Evolutionary conservation across 805 yeast species (phyloP), one percentile per base, ranked within the genome.

Genomic region (Barnettozyma siamensis): DNA sequence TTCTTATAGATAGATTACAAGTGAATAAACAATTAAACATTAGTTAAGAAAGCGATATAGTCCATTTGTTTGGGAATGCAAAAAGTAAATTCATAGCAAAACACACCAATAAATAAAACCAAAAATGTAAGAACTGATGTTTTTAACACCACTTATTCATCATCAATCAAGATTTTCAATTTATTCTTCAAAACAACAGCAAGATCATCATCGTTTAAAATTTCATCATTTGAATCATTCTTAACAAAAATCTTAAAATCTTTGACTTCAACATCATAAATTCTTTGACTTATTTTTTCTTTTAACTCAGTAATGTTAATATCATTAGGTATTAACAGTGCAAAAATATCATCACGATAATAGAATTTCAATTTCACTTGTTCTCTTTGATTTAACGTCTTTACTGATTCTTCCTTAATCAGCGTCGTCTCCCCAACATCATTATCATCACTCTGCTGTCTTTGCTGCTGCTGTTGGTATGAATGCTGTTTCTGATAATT

Each of bases 291-390:
- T 40, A 80, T 69, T 54, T 77, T 79, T 23, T 63, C 57, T 47
- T 71, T 70, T 43, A 80, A 55, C 43, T 76, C 83, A 27, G 61
- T 65, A 34, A 75, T 58, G 4, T 74, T 63, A 37, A 73, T 70
- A 45, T 64, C 67, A 12, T 66, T 54, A 26, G 78, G 77, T 30
- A 80, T 63, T 45, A 78, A 60, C 32, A 85, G 67, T 2, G 88
- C 93, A 66, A 84, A 85, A 13, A 85, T 85, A 56, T 85, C 95
- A 53, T 83, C 93, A 44, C 79, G 80, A 54, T 77, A 83, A 58
- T 80, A 85, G 54, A 85, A 83, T 58, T 85, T 85, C 38, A 84
- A 75, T 59, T 85, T 85, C 48, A 53, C 55, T 34, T 62, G 58
- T 16, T 60, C 54, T 29, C 26, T n/a, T 28, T 32, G 48, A 28